Conservation (phyloP, 257 asterid genomes). For the Solanum virginianum region DNA sequence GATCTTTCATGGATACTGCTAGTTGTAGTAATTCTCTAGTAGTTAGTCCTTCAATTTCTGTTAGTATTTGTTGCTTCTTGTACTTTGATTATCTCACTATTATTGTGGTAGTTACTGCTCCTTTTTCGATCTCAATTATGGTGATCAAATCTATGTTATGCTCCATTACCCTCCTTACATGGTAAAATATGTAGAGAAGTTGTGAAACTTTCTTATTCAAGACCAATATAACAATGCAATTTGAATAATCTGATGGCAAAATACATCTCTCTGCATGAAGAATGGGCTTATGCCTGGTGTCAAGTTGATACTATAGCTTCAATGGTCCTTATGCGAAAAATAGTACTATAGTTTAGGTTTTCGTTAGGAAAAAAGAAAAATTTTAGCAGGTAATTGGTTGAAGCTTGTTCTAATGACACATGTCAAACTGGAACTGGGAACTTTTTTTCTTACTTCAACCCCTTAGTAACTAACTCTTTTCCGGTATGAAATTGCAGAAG, state of each 20-base stretch:
- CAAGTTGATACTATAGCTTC: background rate
- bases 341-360: background rate
- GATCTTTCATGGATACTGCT: background rate
- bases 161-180: background rate
- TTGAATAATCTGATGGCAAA: background rate
- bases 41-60: background rate
- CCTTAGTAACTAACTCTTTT: background rate
- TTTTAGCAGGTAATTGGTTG: background rate
- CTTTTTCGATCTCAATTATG: background rate
- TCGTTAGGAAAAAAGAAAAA: background rate
- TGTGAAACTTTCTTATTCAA: background rate
- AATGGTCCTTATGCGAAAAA: background rate
- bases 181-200: background rate
- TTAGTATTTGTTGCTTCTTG: background rate
- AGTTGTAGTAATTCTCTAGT: background rate
- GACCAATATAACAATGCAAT: background rate
- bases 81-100: background rate
- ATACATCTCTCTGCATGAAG: background rate
- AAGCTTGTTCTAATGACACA: background rate
- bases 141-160: background rate
- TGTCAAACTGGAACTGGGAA: background rate
- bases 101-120: background rate
- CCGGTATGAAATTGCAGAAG: constrained; percentile 38
- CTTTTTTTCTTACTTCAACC: background rate
- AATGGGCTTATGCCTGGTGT: background rate